Conservation (phyloP, 1,284 basidiomycete genomes). For the Ustilago crameri region DNA sequence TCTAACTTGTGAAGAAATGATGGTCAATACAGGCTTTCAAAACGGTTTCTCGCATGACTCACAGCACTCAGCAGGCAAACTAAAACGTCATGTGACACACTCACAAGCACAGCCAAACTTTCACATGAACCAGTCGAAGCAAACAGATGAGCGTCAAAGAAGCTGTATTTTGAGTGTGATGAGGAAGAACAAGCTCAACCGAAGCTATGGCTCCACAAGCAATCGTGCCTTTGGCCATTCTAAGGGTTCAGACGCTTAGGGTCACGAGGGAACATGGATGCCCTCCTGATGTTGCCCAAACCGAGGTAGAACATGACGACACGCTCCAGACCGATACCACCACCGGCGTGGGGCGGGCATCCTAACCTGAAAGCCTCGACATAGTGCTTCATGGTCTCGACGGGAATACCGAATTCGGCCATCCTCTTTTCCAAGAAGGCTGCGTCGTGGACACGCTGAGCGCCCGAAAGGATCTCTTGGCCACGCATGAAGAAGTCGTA, state of each 20-base stretch:
- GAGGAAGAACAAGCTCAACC: too few relatives aligned
- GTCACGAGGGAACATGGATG: slow-evolving; percentile 86
- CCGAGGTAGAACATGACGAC: slow-evolving; percentile 85
- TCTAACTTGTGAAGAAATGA: too few relatives aligned
- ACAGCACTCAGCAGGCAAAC: too few relatives aligned
- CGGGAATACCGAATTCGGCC: slow-evolving; percentile 79
- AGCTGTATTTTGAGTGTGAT: too few relatives aligned
- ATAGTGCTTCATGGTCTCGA: slow-evolving; percentile 87
- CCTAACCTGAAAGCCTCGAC: slow-evolving; percentile 94
- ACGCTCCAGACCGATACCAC: slow-evolving; percentile 81
- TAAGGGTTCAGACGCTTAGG: slow-evolving; percentile 68
- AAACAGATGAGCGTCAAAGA: too few relatives aligned
- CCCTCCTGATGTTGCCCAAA: slow-evolving; percentile 88
- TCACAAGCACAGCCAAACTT: too few relatives aligned
- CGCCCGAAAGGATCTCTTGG: slow-evolving; percentile 96
- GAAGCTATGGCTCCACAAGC: too few relatives aligned
- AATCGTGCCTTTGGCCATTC: background rate
- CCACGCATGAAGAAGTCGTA: slow-evolving; percentile 99
- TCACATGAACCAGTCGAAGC: too few relatives aligned
- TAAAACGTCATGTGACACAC: too few relatives aligned
- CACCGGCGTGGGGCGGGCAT: slow-evolving; percentile 80
- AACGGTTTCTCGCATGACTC: too few relatives aligned
- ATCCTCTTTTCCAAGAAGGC: slow-evolving; percentile 83
- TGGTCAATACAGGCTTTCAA: background rate
- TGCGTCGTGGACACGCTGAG: slow-evolving; percentile 95